Evolutionary conservation across 805 yeast genomes (phyloP), one percentile per base, ranked within the genome.

Genomic region (Komagataella populi): DNA sequence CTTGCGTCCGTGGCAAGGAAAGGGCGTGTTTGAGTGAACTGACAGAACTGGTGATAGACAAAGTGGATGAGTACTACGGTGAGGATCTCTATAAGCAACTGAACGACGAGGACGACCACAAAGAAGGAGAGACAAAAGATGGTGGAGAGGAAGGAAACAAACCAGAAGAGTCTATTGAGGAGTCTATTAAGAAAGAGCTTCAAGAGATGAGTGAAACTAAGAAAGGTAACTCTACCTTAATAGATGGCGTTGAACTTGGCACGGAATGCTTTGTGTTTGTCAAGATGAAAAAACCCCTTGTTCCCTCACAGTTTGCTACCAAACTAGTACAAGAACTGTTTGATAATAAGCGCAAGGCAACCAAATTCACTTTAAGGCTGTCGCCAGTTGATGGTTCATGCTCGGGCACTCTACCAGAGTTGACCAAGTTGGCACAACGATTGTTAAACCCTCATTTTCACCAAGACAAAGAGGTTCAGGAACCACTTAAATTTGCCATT

Each of bases 211-310:
- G 80, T 53, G 67, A 71, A 23, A 56, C 55, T 20, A 61, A 62
- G 20, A 59, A 70, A 53, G 73, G 75, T 49, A 53, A 63, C 8
- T 63, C 67, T 22, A 68, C 66, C 24, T 63, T 79, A 7, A 64
- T 85, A 23, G 69, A 72, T 49, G 81, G 84, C 47, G 72, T 86
- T 23, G 83, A 79, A 5, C 64, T 87, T 43, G 83, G 81, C 17
- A 83, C 89, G 60, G 95, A 87, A 63, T 87, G 96, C 65, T 80
- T 93, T 46, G 77, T 89, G 1, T 93, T 91, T 62, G 78, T 89
- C 59, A 86, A 95, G 60, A 79, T 89, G 1, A 78, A 84, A 58
- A 76, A 70, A 56, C 96, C 97, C 0, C 73, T 90, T 6, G 80
- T 77, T 20, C 96, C 98, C 0, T 93, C 81, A 39, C 65, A 70